These are phyloP conservation scores for Brassica rapa DNA, from an alignment of 345 rosid species.

Conservation along the genomic window DNA sequence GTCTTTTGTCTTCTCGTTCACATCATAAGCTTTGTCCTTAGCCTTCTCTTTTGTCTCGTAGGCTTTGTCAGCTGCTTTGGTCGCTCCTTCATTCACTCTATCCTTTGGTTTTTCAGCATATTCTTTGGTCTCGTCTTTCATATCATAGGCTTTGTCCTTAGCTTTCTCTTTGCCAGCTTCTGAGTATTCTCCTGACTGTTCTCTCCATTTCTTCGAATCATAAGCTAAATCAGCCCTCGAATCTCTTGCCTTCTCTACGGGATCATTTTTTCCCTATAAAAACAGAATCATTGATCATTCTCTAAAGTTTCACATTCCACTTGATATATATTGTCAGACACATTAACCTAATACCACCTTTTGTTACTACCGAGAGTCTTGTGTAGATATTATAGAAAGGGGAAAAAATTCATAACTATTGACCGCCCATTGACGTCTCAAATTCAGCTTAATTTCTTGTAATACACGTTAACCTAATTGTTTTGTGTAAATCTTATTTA, in stretches of 20 bases:
- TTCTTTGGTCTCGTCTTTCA: constrained; percentile 5
- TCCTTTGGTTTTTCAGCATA: constrained; percentile 13
- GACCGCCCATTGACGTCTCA: background rate
- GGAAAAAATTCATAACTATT: background rate
- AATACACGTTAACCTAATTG: background rate
- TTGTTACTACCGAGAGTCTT: background rate
- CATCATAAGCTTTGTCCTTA: constrained; percentile 9
- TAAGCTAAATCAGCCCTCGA: constrained; percentile 42
- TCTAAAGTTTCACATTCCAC: background rate
- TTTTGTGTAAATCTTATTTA: too few relatives aligned
- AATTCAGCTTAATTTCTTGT: background rate
- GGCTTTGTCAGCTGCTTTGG: constrained; percentile 25
- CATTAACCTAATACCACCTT: background rate
- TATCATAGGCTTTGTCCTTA: constrained; percentile 3
- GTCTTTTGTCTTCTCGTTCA: background rate
- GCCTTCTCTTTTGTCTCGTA: background rate
- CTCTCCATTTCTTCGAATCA: constrained; percentile 43
- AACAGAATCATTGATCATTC: background rate
- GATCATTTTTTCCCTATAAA: constrained; percentile 35
- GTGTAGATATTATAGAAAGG: background rate
- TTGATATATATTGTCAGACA: background rate
- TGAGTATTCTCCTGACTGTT: constrained; percentile 32
- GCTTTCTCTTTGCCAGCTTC: constrained; percentile 31
- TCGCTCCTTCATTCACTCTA: constrained; percentile 19
- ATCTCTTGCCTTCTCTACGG: constrained; percentile 38